Conservation (phyloP, 1,284 basidiomycete species). For the Sutorius eximius region DNA sequence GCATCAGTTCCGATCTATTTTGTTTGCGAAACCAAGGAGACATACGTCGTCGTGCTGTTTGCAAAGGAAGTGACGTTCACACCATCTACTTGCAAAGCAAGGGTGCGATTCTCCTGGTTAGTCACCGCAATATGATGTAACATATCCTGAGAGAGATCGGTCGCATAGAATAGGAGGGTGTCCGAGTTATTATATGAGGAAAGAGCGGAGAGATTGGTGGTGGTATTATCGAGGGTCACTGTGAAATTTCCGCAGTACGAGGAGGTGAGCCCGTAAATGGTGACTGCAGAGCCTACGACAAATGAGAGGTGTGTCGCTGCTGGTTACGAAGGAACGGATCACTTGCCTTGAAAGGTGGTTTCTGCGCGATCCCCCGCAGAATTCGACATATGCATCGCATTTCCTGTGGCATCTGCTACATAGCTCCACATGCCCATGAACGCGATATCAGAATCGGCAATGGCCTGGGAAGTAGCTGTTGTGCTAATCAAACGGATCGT, state of each 20-base stretch:
- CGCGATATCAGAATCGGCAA: constrained; percentile 43
- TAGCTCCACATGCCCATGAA: constrained; percentile 55
- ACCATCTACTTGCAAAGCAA: constrained; percentile 38
- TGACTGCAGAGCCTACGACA: constrained; percentile 54
- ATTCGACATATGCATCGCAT: constrained; percentile 45
- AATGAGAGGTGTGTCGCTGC: constrained; percentile 7
- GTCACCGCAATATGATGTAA: constrained; percentile 53
- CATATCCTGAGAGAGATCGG: constrained; percentile 52
- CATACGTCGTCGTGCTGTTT: constrained; percentile 31
- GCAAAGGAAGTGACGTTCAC: constrained; percentile 44
- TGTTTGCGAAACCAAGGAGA: not conserved
- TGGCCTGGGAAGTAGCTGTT: constrained; percentile 35
- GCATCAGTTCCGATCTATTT: constrained; percentile 5
- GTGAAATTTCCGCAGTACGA: constrained; percentile 55
- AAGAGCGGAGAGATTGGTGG: constrained; percentile 39
- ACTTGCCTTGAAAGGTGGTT: constrained; percentile 49
- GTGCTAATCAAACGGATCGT: constrained; percentile 36
- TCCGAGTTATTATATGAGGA: constrained; percentile 50
- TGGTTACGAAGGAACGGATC: constrained; percentile 12
- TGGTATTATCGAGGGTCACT: constrained; percentile 55
- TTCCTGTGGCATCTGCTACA: constrained; percentile 30
- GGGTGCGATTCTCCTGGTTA: constrained; percentile 54
- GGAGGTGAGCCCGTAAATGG: constrained; percentile 55
- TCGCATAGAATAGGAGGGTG: constrained; percentile 59
- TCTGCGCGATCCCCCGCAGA: constrained; percentile 47